A percentile compares a stretch with the other conserved stretches of the same genome.
These are phyloP conservation scores for Salvia rosmarinus DNA, from an alignment of 257 asterid species.

Conservation along the genomic window DNA sequence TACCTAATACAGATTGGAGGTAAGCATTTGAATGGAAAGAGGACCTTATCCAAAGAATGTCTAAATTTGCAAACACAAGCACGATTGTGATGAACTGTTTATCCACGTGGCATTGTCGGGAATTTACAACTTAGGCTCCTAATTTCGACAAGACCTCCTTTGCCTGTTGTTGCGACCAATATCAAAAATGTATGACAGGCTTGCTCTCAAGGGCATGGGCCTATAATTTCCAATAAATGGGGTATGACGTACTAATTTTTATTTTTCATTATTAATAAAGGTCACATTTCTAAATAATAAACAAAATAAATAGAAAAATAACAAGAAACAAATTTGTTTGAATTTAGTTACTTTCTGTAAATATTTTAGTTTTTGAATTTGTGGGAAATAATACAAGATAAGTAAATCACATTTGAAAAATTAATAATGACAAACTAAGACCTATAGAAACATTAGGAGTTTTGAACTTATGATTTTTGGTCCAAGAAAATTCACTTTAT, in stretches of 20 bases:
- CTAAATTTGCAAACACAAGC: constrained; percentile 19
- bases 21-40: constrained; percentile 2
- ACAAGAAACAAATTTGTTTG: too few relatives aligned
- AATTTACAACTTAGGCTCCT: constrained; percentile 22
- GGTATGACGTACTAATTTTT: background rate
- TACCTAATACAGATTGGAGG: constrained; percentile 28
- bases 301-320: too few relatives aligned
- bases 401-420: too few relatives aligned
- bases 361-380: too few relatives aligned
- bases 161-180: constrained; percentile 33
- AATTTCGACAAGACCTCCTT: constrained; percentile 38
- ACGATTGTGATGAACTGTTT: constrained; percentile 22
- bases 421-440: too few relatives aligned
- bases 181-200: constrained; percentile 31
- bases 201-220: constrained; percentile 28
- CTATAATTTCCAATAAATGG: background rate
- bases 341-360: too few relatives aligned
- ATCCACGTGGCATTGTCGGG: constrained; percentile 50
- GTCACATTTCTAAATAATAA: too few relatives aligned
- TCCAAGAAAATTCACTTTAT: too few relatives aligned
- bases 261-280: background rate
- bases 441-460: too few relatives aligned
- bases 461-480: too few relatives aligned
- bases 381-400: too few relatives aligned
- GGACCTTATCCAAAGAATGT: constrained; percentile 40